Evolutionary conservation across 495 filamentous ascomycete species (phyloP).

Genomic region (Astrocystis sublimbata): DNA sequence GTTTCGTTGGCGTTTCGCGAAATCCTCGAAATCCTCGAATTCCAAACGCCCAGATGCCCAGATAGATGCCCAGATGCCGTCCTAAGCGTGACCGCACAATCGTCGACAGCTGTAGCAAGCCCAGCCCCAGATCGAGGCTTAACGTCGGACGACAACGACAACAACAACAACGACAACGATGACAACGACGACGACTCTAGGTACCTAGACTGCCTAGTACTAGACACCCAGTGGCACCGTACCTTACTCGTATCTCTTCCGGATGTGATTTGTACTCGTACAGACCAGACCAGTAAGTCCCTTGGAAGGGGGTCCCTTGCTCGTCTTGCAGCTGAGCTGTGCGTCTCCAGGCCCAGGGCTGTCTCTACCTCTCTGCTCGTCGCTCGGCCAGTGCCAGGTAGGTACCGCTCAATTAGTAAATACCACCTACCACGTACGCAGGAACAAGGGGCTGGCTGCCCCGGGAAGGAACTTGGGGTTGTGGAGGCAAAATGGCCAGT

Average conservation of each 20-base stretch:
- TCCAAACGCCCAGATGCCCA: too few species aligned
- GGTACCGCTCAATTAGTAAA: not conserved
- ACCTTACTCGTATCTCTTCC: too few species aligned
- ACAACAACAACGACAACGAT: not conserved
- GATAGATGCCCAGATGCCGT: constrained; percentile 3
- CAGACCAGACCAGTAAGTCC: too few species aligned
- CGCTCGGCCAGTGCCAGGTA: not conserved
- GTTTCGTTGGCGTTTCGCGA: constrained; percentile 35
- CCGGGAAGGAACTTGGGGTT: constrained; percentile 13
- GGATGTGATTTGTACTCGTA: too few species aligned
- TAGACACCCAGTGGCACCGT: too few species aligned
- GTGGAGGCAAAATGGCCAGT: constrained; percentile 8
- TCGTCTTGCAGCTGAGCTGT: not conserved
- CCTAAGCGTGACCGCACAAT: not conserved
- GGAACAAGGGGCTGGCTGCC: constrained; percentile 7
- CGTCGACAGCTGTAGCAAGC: too few species aligned
- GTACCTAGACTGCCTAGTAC: too few species aligned
- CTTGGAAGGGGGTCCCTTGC: too few species aligned
- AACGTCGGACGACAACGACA: not conserved
- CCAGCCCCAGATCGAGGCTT: not conserved
- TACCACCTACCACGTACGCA: too few species aligned
- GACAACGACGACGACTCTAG: not conserved
- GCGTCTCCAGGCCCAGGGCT: too few species aligned
- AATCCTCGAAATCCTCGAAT: too few species aligned
- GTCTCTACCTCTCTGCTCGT: too few species aligned